A percentile compares a stretch with the other conserved stretches of the same genome.
Conservation (phyloP, 1,284 basidiomycete genomes). For the Ceratobasidium sp. region DNA sequence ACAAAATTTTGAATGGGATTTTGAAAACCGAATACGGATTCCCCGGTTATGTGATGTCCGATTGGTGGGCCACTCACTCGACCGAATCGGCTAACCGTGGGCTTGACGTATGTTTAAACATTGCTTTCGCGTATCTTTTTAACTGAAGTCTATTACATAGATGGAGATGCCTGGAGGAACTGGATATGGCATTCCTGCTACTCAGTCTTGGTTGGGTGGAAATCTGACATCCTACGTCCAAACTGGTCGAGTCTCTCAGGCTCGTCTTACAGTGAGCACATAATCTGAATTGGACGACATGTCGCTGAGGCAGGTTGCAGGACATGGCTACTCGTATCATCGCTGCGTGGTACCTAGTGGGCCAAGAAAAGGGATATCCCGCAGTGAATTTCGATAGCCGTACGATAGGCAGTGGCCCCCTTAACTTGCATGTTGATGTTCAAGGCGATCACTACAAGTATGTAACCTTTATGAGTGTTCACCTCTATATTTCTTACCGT, state of each 20-base stretch:
- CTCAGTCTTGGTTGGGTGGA: slow-evolving; percentile 20
- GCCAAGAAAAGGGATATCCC: slow-evolving; percentile 66
- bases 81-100: slow-evolving; percentile 37
- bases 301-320: slow-evolving; percentile 45
- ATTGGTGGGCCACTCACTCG: slow-evolving; percentile 44
- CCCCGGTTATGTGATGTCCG: slow-evolving; percentile 55
- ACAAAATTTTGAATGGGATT: slow-evolving; percentile 74
- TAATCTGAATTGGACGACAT: not conserved
- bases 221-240: slow-evolving; percentile 21
- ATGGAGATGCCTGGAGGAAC: slow-evolving; percentile 39
- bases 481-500: not conserved
- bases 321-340: slow-evolving; percentile 74
- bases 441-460: slow-evolving; percentile 71
- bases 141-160: not conserved
- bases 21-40: slow-evolving; percentile 74
- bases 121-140: not conserved
- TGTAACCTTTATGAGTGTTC: not conserved
- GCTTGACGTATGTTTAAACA: slow-evolving; percentile 28
- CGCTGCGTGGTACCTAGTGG: slow-evolving; percentile 65
- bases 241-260: not conserved
- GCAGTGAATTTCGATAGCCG: slow-evolving; percentile 58
- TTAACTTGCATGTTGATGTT: slow-evolving; percentile 62
- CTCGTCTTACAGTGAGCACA: slow-evolving; percentile 4
- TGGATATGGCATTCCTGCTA: slow-evolving; percentile 16
- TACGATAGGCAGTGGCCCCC: slow-evolving; percentile 50